phyloP scores from a whole-genome alignment of 2,329 filamentous ascomycete species.

The Xylariales sp. region DNA sequence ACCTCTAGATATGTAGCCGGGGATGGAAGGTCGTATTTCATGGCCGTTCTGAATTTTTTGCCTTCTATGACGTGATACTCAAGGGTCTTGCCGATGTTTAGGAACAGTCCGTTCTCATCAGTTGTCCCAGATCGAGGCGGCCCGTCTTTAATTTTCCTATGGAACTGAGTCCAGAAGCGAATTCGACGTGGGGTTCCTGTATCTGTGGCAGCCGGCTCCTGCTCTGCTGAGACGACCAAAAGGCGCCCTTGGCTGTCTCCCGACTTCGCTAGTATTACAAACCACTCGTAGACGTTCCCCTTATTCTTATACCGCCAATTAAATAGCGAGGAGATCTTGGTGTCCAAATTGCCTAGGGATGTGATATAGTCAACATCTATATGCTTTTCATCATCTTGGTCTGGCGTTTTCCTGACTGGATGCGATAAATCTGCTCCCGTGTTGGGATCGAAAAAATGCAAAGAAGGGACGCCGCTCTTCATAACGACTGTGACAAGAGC shows the following conservation, averaged over 20 bases:
- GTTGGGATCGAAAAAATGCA: conserved; percentile 68
- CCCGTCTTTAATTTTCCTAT: conserved; percentile 58
- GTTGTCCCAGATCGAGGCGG: conserved; percentile 69
- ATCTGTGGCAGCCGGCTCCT: conserved; percentile 38
- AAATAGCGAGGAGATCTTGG: conserved; percentile 69
- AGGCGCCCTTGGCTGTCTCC: conserved; percentile 60
- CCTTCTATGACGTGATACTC: conserved; percentile 68
- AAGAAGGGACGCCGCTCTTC: conserved; percentile 56
- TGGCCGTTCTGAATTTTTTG: conserved; percentile 62
- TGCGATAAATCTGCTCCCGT: conserved; percentile 64
- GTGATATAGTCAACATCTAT: conserved; percentile 60
- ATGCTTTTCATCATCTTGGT: conserved; percentile 49
- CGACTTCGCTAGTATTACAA: conserved; percentile 67
- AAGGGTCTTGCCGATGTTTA: conserved; percentile 64
- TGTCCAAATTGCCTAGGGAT: conserved; percentile 66
- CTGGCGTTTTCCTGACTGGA: conserved; percentile 48
- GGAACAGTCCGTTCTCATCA: conserved; percentile 65
- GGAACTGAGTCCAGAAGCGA: conserved; percentile 62
- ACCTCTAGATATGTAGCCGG: conserved; percentile 63
- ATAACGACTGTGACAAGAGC: conserved; percentile 66
- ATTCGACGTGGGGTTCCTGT: conserved; percentile 52
- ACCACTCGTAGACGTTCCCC: conserved; percentile 69
- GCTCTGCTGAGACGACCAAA: conserved; percentile 64
- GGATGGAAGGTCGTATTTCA: conserved; percentile 63
- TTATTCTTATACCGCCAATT: conserved; percentile 73